Percentiles rank a stretch among this genome's conserved stretches.
phyloP scores from a whole-genome alignment of 306 rosid species.

The Glycine soja region DNA sequence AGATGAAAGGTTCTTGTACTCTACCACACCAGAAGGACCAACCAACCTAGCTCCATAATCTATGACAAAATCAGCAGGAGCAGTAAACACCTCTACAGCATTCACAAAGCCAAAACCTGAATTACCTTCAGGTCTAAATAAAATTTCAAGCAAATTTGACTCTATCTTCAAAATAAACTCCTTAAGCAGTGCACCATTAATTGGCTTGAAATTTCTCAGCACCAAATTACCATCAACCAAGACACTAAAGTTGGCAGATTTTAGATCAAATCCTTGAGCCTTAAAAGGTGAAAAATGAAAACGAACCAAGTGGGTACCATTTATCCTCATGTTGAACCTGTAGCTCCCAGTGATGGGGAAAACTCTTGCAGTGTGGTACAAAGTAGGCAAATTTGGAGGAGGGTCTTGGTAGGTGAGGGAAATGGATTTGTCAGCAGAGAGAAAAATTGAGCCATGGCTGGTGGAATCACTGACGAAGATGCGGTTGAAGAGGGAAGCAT shows the following conservation, averaged over 20 bases:
- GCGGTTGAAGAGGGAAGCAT: slow-evolving; percentile 60
- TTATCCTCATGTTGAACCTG: slow-evolving; percentile 61
- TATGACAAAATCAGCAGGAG: slow-evolving; percentile 68
- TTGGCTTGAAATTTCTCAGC: slow-evolving; percentile 44
- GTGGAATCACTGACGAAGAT: slow-evolving; percentile 63
- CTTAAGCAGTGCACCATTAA: slow-evolving; percentile 45
- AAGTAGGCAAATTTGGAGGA: slow-evolving; percentile 50
- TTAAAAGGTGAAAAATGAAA: slow-evolving; percentile 81
- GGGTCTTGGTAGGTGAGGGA: slow-evolving; percentile 65
- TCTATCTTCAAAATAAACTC: slow-evolving; percentile 69
- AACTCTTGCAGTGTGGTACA: slow-evolving; percentile 80
- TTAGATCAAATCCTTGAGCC: slow-evolving; percentile 56
- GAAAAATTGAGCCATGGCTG: slow-evolving; percentile 54
- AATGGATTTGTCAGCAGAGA: slow-evolving; percentile 60
- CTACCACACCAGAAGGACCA: slow-evolving; percentile 53
- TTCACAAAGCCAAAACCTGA: slow-evolving; percentile 76
- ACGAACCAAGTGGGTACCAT: slow-evolving; percentile 79
- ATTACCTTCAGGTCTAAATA: slow-evolving; percentile 58
- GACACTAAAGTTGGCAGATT: slow-evolving; percentile 62
- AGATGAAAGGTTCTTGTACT: slow-evolving; percentile 65
- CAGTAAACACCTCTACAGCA: slow-evolving; percentile 77
- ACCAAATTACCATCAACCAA: slow-evolving; percentile 56
- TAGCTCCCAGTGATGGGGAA: slow-evolving; percentile 65
- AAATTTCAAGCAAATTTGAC: slow-evolving; percentile 57
- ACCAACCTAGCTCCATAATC: slow-evolving; percentile 71